These are phyloP conservation scores for Pythium sp. DNA, from an alignment of 352 stramenopile species.

Conservation along the genomic window DNA sequence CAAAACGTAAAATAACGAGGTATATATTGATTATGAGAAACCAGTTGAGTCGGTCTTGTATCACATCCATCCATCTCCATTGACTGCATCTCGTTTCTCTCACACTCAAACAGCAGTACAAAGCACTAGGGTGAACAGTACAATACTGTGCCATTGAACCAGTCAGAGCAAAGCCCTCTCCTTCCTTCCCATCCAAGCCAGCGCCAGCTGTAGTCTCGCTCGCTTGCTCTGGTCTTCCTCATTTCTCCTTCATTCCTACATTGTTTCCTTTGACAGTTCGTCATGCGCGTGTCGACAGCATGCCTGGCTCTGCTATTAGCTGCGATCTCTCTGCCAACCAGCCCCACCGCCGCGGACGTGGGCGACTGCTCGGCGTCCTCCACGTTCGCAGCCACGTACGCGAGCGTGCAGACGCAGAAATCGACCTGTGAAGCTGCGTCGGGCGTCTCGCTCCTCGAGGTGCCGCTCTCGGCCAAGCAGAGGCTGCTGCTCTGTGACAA, in stretches of 20 bases:
- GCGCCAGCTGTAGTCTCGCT: too few relatives aligned
- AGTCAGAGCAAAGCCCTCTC: too few relatives aligned
- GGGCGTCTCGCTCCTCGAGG: background rate
- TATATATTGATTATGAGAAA: too few relatives aligned
- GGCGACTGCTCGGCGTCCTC: background rate
- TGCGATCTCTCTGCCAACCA: background rate
- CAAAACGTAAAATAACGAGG: too few relatives aligned
- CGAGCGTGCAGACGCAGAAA: background rate
- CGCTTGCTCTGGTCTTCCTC: background rate
- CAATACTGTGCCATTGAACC: too few relatives aligned
- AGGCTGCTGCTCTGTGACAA: conserved; percentile 1
- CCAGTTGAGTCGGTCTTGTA: too few relatives aligned
- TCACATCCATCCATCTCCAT: too few relatives aligned
- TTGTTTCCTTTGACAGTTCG: background rate
- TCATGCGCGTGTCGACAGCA: background rate
- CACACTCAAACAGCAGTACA: too few relatives aligned
- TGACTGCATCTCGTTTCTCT: too few relatives aligned
- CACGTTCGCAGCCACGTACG: background rate
- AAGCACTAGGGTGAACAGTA: too few relatives aligned
- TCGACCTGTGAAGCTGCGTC: background rate
- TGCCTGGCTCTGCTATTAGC: background rate
- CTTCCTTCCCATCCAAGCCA: too few relatives aligned
- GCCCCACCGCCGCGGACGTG: background rate
- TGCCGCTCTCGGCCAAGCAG: background rate
- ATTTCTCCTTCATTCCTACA: background rate